Conservation (phyloP, 176 grass and related monocot genomes). For the Calamus simplicifolius region DNA sequence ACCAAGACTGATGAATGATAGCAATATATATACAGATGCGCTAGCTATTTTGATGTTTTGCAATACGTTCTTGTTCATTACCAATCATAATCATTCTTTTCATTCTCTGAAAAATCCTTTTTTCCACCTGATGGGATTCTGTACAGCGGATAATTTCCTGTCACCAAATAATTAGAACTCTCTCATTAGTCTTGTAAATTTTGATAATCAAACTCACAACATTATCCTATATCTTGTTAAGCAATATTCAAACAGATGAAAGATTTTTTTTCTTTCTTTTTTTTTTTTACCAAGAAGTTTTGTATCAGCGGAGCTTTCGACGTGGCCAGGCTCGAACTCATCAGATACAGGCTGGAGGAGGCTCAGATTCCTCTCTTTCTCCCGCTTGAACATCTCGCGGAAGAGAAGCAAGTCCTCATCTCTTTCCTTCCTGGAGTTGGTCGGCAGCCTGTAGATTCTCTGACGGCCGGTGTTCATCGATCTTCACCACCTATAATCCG, state of each 20-base stretch:
- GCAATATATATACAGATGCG: background rate
- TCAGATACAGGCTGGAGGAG: constrained; percentile 57
- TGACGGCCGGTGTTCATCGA: too few species aligned
- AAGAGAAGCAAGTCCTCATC: constrained; percentile 57
- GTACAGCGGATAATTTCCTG: constrained; percentile 31
- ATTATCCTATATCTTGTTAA: too few species aligned
- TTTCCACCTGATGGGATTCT: constrained; percentile 35
- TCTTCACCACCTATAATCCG: too few species aligned
- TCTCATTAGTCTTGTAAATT: background rate
- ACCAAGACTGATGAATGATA: background rate
- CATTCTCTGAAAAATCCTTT: constrained; percentile 33
- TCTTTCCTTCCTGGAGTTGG: constrained; percentile 17
- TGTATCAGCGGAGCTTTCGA: background rate
- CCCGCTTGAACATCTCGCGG: constrained; percentile 41
- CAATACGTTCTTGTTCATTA: background rate
- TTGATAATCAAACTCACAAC: background rate
- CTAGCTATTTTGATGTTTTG: background rate
- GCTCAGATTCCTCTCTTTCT: constrained; percentile 42
- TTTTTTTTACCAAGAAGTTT: too few species aligned
- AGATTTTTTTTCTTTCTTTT: too few species aligned
- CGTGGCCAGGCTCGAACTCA: constrained; percentile 49
- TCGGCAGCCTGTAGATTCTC: too few species aligned
- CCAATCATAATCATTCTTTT: constrained; percentile 61
- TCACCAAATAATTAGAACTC: constrained; percentile 5
- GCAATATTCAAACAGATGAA: too few species aligned